phyloP scores from a whole-genome alignment of 495 filamentous ascomycete genomes.

The Glarea lozoyensis region DNA sequence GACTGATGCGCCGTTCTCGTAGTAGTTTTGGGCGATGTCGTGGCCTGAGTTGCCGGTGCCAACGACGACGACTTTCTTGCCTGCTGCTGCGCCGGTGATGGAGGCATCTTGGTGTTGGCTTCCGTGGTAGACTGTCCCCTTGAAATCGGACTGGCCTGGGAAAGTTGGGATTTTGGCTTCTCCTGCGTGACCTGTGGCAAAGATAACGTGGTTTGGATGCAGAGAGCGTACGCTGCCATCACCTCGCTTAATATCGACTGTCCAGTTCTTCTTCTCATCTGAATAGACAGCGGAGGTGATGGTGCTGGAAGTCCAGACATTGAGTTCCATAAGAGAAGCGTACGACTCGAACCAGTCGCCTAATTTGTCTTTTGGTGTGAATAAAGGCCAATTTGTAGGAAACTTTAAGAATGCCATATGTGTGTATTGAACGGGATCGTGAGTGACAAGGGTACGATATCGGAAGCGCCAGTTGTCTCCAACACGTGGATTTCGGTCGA shows the following conservation, averaged over 20 bases:
- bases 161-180: slow-evolving; percentile 52
- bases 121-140: slow-evolving; percentile 26
- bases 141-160: slow-evolving; percentile 43
- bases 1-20: slow-evolving; percentile 67
- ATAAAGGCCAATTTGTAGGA: slow-evolving; percentile 45
- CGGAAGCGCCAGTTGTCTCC: slow-evolving; percentile 60
- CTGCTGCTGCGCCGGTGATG: slow-evolving; percentile 19
- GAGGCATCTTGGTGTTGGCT: slow-evolving; percentile 27
- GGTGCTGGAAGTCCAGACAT: slow-evolving; percentile 48
- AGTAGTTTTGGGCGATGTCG: slow-evolving; percentile 74
- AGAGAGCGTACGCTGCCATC: slow-evolving; percentile 22
- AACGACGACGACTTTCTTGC: slow-evolving; percentile 63
- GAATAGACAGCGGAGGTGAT: slow-evolving; percentile 37
- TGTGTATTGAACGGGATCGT: slow-evolving; percentile 57
- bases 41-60: slow-evolving; percentile 72
- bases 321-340: slow-evolving; percentile 51
- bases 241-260: slow-evolving; percentile 28
- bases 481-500: slow-evolving; percentile 50
- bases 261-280: slow-evolving; percentile 42
- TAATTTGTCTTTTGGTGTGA: slow-evolving; percentile 52
- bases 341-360: slow-evolving; percentile 63
- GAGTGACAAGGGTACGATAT: slow-evolving; percentile 40
- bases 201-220: slow-evolving; percentile 48
- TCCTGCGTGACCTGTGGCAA: slow-evolving; percentile 56
- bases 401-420: slow-evolving; percentile 57